phyloP scores from a whole-genome alignment of 2,329 filamentous ascomycete genomes.

The Aspergillus texensis region DNA sequence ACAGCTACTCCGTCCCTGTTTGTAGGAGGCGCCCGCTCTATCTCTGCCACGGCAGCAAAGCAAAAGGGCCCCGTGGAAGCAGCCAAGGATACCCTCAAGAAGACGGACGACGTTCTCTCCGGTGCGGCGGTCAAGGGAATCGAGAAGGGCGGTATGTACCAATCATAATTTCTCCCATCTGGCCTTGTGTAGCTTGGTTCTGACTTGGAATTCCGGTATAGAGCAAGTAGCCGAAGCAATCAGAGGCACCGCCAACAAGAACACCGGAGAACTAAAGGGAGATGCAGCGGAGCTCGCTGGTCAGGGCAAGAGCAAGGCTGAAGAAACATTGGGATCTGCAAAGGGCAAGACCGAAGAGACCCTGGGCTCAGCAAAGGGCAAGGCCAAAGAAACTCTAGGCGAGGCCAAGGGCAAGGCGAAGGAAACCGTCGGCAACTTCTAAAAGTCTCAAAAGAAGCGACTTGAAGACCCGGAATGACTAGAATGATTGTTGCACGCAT shows the following conservation, averaged over 20 bases:
- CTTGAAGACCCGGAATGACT: background rate
- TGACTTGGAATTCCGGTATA: slow-evolving; percentile 27
- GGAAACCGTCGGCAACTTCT: slow-evolving; percentile 21
- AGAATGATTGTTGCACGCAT: background rate
- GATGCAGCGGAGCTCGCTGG: slow-evolving; percentile 21
- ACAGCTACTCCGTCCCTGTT: slow-evolving; percentile 18
- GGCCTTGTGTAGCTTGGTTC: background rate
- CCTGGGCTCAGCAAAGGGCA: slow-evolving; percentile 19
- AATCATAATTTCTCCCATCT: background rate
- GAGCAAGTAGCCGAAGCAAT: slow-evolving; percentile 54
- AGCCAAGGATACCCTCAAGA: slow-evolving; percentile 62
- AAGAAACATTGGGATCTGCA: slow-evolving; percentile 12
- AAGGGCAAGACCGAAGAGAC: slow-evolving; percentile 21
- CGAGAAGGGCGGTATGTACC: slow-evolving; percentile 60
- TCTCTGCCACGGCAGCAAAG: slow-evolving; percentile 55
- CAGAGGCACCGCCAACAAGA: slow-evolving; percentile 45
- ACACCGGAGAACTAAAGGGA: slow-evolving; percentile 37
- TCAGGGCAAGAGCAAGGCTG: slow-evolving; percentile 16
- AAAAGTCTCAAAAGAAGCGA: background rate
- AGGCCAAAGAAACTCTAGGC: slow-evolving; percentile 18
- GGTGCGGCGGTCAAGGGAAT: slow-evolving; percentile 63
- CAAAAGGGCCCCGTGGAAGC: slow-evolving; percentile 58
- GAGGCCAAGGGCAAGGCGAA: slow-evolving; percentile 29
- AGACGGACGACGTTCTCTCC: slow-evolving; percentile 58
- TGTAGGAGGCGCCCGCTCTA: slow-evolving; percentile 32